Base-by-base conservation (phyloP, 768 basidiomycete species). In the Hemileccinum rubropunctum region DNA sequence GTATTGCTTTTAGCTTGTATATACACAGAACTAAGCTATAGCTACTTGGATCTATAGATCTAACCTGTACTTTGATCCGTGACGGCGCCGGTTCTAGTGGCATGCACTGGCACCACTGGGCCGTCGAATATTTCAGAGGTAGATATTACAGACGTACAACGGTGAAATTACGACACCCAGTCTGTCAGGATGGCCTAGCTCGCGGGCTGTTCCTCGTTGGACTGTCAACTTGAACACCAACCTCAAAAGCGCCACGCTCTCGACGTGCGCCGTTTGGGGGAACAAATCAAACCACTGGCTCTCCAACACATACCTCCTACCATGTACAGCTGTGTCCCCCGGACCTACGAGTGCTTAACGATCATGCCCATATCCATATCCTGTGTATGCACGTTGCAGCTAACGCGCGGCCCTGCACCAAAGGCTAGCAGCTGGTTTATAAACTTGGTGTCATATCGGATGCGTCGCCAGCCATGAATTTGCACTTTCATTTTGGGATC, bases 181-280 rank as follows among this genome's bases (percentile, higher is more conserved):
- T n/a, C n/a, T n/a, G n/a, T n/a, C n/a, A n/a, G n/a, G n/a, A n/a
- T n/a, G n/a, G n/a, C n/a, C n/a, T n/a, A n/a, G n/a, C n/a, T n/a
- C n/a, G n/a, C n/a, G n/a, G 27, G 9, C 27, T 28, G 5, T 28
- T 9, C 27, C 27, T 28, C 27, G 27, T 4, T 28, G 4, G 27
- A 30, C n/a, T n/a, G n/a, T n/a, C n/a, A n/a, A n/a, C n/a, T n/a
- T n/a, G n/a, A n/a, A n/a, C 34, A 18, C 34, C 6, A 84, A 68
- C 54, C 81, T 73, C 58, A 91, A 70, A 23, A 90, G 76, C 6
- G 86, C 85, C 13, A 91, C 83, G 48, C 80, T 81, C 71, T 98
- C 93, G 9, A 95, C 91, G 74, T 98, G 95, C 12, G 90, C 88
- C 21, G 93, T 95, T 75, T 98, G 94, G 8, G 95, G 92, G 73